phyloP scores from a whole-genome alignment of 1,284 basidiomycete genomes.

The Rhizoctonia solani region DNA sequence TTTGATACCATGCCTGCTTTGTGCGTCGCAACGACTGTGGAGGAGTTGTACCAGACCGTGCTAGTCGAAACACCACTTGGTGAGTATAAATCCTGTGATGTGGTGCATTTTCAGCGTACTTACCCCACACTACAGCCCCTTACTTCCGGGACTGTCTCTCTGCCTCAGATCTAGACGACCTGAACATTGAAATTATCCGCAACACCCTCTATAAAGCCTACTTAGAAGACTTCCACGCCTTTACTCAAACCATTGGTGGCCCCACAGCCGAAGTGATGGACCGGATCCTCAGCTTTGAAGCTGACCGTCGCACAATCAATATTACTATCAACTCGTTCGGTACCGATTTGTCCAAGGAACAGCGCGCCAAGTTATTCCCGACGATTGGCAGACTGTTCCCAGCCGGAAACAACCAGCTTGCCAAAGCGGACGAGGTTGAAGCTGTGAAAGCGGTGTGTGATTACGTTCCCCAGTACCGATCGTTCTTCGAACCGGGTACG shows the following conservation, averaged over 20 bases:
- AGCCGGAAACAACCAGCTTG: conserved; percentile 92
- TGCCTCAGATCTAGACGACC: conserved; percentile 94
- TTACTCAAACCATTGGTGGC: conserved; percentile 76
- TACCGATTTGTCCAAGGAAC: conserved; percentile 93
- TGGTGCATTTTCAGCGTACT: conserved; percentile 26
- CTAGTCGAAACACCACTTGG: conserved; percentile 97
- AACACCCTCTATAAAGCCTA: conserved; percentile 99
- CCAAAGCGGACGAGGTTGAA: conserved; percentile 94
- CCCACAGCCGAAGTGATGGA: conserved; percentile 91
- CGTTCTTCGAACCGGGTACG: conserved; percentile 74
- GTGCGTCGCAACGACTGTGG: conserved; percentile 99
- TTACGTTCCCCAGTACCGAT: conserved; percentile 83
- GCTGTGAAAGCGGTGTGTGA: conserved; percentile 90
- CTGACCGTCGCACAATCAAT: conserved; percentile 95
- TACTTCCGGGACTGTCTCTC: conserved; percentile 97
- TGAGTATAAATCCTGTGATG: conserved; percentile 52
- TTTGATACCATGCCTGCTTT: conserved; percentile 99
- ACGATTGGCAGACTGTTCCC: conserved; percentile 92
- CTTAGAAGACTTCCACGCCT: conserved; percentile 94
- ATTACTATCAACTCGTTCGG: conserved; percentile 99
- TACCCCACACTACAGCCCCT: conserved; percentile 64
- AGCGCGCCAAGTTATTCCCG: conserved; percentile 95
- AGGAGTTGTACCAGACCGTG: conserved; percentile 96
- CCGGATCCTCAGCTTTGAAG: conserved; percentile 91
- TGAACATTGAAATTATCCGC: conserved; percentile 99